A percentile compares a stretch with the other conserved stretches of the same genome.
Evolutionary conservation across 495 filamentous ascomycete species (phyloP).

Genomic region (Aspergillus taichungensis): DNA sequence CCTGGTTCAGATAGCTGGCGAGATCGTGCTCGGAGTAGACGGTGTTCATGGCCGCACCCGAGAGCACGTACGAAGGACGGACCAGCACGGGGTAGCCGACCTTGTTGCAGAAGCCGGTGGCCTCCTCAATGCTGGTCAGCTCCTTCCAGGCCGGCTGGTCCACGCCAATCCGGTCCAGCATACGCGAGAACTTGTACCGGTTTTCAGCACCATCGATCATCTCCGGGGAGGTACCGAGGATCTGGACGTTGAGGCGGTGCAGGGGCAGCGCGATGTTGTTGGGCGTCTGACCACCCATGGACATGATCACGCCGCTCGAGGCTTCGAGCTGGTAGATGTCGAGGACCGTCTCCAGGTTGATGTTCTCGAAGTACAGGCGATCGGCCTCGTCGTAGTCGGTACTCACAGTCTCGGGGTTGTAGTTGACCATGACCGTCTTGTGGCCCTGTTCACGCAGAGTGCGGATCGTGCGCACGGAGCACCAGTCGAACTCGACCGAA

Average conservation of each 20-base stretch:
- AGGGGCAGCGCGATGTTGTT: slow-evolving; percentile 96
- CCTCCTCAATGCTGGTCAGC: slow-evolving; percentile 82
- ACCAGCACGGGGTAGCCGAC: slow-evolving; percentile 93
- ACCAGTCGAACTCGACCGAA: slow-evolving; percentile 99
- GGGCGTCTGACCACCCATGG: slow-evolving; percentile 96
- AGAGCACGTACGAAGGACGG: slow-evolving; percentile 93
- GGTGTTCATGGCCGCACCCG: slow-evolving; percentile 98
- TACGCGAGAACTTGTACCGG: slow-evolving; percentile 97
- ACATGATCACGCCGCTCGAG: slow-evolving; percentile 85
- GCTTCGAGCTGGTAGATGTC: slow-evolving; percentile 92
- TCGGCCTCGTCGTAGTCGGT: slow-evolving; percentile 98
- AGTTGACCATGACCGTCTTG: slow-evolving; percentile 99
- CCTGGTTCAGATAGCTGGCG: slow-evolving; percentile 82
- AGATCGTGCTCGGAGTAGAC: slow-evolving; percentile 87
- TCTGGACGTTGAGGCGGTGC: slow-evolving; percentile 79
- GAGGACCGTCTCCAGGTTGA: slow-evolving; percentile 86
- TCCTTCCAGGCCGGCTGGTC: slow-evolving; percentile 98
- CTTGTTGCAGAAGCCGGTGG: slow-evolving; percentile 73
- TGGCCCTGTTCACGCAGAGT: slow-evolving; percentile 79
- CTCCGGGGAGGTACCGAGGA: slow-evolving; percentile 91
- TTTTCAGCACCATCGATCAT: slow-evolving; percentile 99
- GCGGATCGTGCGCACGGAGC: slow-evolving; percentile 90
- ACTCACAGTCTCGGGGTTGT: slow-evolving; percentile 89
- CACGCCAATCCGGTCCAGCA: slow-evolving; percentile 87
- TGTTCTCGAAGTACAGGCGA: slow-evolving; percentile 93